These are phyloP conservation scores for Boletellus deceptivus DNA, from an alignment of 1,284 basidiomycete species.

Conservation along the genomic window DNA sequence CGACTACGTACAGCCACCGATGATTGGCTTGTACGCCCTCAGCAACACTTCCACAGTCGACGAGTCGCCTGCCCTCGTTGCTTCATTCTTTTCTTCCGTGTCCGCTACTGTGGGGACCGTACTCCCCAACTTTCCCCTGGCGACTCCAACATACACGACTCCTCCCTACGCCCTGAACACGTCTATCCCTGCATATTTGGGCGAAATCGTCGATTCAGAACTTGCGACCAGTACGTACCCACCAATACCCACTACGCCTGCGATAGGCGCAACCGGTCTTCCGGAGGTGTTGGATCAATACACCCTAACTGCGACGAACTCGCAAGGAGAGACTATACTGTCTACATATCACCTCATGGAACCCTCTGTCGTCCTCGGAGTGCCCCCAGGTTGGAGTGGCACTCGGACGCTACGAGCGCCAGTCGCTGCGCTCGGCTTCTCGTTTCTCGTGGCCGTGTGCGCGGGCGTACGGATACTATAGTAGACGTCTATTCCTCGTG, in stretches of 20 bases:
- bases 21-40: slow-evolving; percentile 70
- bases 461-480: slow-evolving; percentile 20
- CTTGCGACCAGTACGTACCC: slow-evolving; percentile 70
- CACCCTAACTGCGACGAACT: slow-evolving; percentile 47
- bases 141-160: slow-evolving; percentile 64
- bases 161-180: slow-evolving; percentile 73
- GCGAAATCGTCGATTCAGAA: slow-evolving; percentile 53
- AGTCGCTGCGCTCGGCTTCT: slow-evolving; percentile 6
- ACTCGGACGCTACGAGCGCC: slow-evolving; percentile 9
- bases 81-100: slow-evolving; percentile 56
- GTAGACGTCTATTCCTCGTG: background rate
- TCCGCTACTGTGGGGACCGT: slow-evolving; percentile 68
- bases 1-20: slow-evolving; percentile 64
- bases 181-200: slow-evolving; percentile 52
- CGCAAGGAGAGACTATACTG: slow-evolving; percentile 43
- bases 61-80: slow-evolving; percentile 43
- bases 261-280: slow-evolving; percentile 42
- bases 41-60: slow-evolving; percentile 43
- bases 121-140: slow-evolving; percentile 73
- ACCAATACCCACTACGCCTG: slow-evolving; percentile 45
- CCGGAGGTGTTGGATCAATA: slow-evolving; percentile 46
- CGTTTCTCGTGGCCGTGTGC: slow-evolving; percentile 16
- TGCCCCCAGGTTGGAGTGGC: slow-evolving; percentile 43
- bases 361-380: slow-evolving; percentile 46
- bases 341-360: slow-evolving; percentile 41